A percentile compares a stretch with the other conserved stretches of the same genome.
Evolutionary conservation across 768 basidiomycete genomes (phyloP).

Genomic region (Trametes cubensis): DNA sequence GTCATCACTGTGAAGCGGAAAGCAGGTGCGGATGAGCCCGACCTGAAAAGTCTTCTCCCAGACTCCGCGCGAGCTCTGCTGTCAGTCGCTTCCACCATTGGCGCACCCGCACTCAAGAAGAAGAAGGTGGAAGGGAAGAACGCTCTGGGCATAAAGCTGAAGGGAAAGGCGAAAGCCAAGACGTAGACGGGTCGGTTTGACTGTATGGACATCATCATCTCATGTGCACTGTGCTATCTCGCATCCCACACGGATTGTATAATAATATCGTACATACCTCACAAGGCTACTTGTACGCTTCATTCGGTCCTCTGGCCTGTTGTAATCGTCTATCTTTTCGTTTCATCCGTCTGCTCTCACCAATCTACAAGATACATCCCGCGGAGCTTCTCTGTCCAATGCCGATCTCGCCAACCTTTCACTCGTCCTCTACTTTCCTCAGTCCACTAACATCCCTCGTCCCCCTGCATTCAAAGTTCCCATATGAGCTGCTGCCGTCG

Average conservation of each 20-base stretch:
- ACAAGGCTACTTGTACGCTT: too few species aligned
- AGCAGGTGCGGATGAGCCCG: slow-evolving; percentile 77
- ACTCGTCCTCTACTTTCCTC: slow-evolving; percentile 30
- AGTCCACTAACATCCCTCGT: slow-evolving; percentile 34
- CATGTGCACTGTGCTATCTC: too few species aligned
- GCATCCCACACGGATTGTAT: too few species aligned
- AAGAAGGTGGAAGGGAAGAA: slow-evolving; percentile 64
- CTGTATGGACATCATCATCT: too few species aligned
- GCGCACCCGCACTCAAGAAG: slow-evolving; percentile 54
- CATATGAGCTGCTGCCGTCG: not conserved
- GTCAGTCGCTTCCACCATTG: slow-evolving; percentile 44
- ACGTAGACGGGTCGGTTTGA: too few species aligned
- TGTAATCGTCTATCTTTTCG: too few species aligned
- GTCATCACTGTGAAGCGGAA: slow-evolving; percentile 83
- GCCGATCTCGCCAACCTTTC: not conserved
- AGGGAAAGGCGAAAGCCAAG: slow-evolving; percentile 44
- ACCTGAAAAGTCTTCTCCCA: slow-evolving; percentile 66
- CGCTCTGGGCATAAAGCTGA: slow-evolving; percentile 73
- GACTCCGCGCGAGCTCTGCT: slow-evolving; percentile 66
- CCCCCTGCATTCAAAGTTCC: slow-evolving; percentile 14
- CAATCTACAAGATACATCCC: too few species aligned
- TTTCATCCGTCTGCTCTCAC: too few species aligned
- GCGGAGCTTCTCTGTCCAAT: too few species aligned
- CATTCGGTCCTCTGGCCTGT: too few species aligned
- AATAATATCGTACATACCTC: too few species aligned